These are phyloP conservation scores for Cercophora scortea DNA, from an alignment of 495 filamentous ascomycete genomes.

Conservation along the genomic window DNA sequence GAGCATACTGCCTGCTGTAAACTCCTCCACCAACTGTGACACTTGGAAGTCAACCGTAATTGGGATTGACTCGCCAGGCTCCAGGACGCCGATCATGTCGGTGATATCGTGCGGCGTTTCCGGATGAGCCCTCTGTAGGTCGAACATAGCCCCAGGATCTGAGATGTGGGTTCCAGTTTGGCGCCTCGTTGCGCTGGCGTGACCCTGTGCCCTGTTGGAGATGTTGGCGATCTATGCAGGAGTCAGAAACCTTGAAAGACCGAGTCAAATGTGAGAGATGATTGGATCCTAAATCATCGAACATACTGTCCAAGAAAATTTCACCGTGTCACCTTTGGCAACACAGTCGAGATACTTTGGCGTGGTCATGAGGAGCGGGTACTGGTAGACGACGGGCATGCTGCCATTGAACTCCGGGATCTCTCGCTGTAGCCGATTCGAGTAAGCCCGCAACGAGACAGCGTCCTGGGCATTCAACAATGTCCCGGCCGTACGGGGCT, in stretches of 20 bases:
- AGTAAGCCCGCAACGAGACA: constrained; percentile 13
- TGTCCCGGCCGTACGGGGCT: constrained; percentile 2
- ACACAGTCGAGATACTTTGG: constrained; percentile 21
- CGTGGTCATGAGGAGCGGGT: constrained; percentile 12
- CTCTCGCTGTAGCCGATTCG: constrained; percentile 10
- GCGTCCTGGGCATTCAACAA: constrained; percentile 10
- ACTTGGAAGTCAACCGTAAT: constrained; percentile 16
- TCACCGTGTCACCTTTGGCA: constrained; percentile 13
- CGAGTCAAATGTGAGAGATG: no score
- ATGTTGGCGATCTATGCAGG: constrained; percentile 13
- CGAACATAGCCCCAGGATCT: constrained; percentile 14
- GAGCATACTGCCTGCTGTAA: constrained; percentile 10
- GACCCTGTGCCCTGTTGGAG: constrained; percentile 16
- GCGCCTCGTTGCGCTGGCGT: not conserved
- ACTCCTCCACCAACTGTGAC: constrained; percentile 4
- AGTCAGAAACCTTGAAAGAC: not conserved
- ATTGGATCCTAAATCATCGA: not conserved
- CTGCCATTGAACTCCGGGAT: constrained; percentile 15
- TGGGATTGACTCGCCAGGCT: constrained; percentile 9
- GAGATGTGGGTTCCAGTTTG: constrained; percentile 7
- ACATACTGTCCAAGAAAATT: constrained; percentile 16
- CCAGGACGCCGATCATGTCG: constrained; percentile 13
- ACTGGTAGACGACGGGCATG: constrained; percentile 7
- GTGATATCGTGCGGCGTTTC: constrained; percentile 12
- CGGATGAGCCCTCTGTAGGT: constrained; percentile 2